phyloP scores from a whole-genome alignment of 192 early-diverging fungal species.

The Linnemannia elongata region DNA sequence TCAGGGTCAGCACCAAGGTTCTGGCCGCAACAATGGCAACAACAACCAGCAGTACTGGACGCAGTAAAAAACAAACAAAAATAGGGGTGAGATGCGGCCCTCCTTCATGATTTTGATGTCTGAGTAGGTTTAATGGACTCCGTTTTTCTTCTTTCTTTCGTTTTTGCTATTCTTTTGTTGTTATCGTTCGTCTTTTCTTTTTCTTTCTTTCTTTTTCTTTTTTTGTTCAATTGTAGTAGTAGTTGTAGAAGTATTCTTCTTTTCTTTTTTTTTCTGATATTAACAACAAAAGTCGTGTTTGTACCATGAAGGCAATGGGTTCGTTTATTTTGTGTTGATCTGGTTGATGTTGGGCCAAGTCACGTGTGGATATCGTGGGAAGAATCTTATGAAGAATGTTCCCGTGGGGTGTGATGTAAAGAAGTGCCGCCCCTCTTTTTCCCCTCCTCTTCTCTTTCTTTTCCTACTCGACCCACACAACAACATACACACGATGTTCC shows the following conservation, averaged over 20 bases:
- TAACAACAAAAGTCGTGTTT: constrained; percentile 22
- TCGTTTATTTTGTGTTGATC: no score
- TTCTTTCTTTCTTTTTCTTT: background rate
- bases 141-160: background rate
- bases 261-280: constrained; percentile 16
- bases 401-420: background rate
- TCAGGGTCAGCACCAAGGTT: constrained; percentile 47
- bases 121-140: background rate
- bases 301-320: no score
- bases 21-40: constrained; percentile 38
- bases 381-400: background rate
- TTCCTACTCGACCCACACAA: background rate
- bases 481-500: constrained; percentile 28
- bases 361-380: constrained; percentile 16
- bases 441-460: constrained; percentile 18
- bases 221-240: constrained; percentile 6
- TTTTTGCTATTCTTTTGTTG: background rate
- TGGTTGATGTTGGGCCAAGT: background rate
- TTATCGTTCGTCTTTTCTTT: constrained; percentile 8
- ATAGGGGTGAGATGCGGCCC: constrained; percentile 4
- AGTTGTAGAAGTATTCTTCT: background rate
- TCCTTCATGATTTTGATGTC: constrained; percentile 15
- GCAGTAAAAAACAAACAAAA: constrained; percentile 54
- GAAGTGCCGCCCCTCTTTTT: constrained; percentile 24
- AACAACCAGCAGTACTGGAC: constrained; percentile 56